Evolutionary conservation across 208 protist species (phyloP).

Genomic region (Trypanosoma caninum): DNA sequence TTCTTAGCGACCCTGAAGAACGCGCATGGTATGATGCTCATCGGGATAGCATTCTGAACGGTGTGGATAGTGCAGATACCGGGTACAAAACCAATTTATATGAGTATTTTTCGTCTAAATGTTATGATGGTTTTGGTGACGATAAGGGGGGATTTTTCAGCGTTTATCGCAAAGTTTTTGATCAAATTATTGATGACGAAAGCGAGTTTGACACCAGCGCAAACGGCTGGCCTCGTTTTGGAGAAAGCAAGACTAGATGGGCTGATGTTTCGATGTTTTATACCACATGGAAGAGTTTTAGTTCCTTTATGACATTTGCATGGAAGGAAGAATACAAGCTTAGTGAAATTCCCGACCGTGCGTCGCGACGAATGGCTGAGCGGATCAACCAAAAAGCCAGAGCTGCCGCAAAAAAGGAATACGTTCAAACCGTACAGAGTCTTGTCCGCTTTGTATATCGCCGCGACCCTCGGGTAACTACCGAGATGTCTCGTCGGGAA

Average conservation of each 20-base stretch:
- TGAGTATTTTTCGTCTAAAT: constrained; percentile 76
- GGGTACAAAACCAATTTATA: constrained; percentile 78
- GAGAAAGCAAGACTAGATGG: constrained; percentile 55
- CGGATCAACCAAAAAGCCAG: constrained; percentile 86
- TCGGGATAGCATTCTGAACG: constrained; percentile 72
- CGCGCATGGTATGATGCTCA: constrained; percentile 92
- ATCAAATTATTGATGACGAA: constrained; percentile 70
- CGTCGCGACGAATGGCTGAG: constrained; percentile 76
- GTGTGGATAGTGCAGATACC: constrained; percentile 45
- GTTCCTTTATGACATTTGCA: constrained; percentile 78
- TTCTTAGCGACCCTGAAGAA: constrained; percentile 83
- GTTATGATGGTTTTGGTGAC: constrained; percentile 80
- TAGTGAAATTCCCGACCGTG: constrained; percentile 87
- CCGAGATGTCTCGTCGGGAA: constrained; percentile 52
- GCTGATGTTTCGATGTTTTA: constrained; percentile 75
- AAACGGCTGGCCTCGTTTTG: constrained; percentile 71
- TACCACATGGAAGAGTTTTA: constrained; percentile 85
- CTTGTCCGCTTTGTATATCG: constrained; percentile 81
- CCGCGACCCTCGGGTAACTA: constrained; percentile 80
- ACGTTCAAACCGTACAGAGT: constrained; percentile 73
- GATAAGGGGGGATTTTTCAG: constrained; percentile 72
- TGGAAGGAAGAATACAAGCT: constrained; percentile 92
- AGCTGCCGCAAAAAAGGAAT: constrained; percentile 77
- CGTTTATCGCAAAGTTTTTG: constrained; percentile 76
- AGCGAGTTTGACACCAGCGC: constrained; percentile 50